Percentiles rank a stretch among this genome's conserved stretches.
Conservation (phyloP, 1,139 yeast genomes). For the Kodamaea anthophila region DNA sequence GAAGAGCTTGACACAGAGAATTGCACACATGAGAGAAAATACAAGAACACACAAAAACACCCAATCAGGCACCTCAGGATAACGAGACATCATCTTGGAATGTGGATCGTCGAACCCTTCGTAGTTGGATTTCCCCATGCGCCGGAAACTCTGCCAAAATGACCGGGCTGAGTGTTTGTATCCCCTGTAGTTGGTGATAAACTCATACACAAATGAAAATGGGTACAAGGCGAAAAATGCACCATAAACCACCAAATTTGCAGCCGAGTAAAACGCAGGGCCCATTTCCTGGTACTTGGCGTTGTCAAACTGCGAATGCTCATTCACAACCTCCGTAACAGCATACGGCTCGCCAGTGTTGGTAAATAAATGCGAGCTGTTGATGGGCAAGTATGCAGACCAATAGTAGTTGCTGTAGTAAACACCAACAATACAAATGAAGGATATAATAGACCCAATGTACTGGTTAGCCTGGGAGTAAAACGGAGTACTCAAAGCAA, state of each 20-base stretch:
- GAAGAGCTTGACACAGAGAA: constrained; percentile 14
- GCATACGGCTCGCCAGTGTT: constrained; percentile 13
- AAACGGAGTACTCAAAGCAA: constrained; percentile 11
- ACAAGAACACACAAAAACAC: constrained; percentile 11
- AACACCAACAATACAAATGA: constrained; percentile 12
- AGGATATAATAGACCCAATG: constrained; percentile 11
- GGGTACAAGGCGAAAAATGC: constrained; percentile 15
- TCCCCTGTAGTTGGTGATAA: constrained; percentile 6
- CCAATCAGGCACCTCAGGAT: constrained; percentile 17
- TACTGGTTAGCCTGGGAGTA: constrained; percentile 11
- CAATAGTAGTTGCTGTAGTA: constrained; percentile 14
- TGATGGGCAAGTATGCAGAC: constrained; percentile 15
- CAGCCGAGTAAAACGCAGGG: constrained; percentile 40
- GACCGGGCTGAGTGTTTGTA: constrained; percentile 9
- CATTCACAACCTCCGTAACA: constrained; percentile 11
- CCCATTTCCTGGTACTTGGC: constrained; percentile 19
- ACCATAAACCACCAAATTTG: constrained; percentile 15
- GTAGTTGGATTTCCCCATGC: constrained; percentile 11
- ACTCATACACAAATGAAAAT: constrained; percentile 11
- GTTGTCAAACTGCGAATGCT: constrained; percentile 10
- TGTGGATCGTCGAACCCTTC: constrained; percentile 15
- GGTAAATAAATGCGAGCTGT: constrained; percentile 10
- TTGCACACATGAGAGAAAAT: constrained; percentile 12
- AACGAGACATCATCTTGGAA: constrained; percentile 12
- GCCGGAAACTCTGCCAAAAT: constrained; percentile 5